Conservation (phyloP, 257 asterid genomes). For the Solanum acaule region DNA sequence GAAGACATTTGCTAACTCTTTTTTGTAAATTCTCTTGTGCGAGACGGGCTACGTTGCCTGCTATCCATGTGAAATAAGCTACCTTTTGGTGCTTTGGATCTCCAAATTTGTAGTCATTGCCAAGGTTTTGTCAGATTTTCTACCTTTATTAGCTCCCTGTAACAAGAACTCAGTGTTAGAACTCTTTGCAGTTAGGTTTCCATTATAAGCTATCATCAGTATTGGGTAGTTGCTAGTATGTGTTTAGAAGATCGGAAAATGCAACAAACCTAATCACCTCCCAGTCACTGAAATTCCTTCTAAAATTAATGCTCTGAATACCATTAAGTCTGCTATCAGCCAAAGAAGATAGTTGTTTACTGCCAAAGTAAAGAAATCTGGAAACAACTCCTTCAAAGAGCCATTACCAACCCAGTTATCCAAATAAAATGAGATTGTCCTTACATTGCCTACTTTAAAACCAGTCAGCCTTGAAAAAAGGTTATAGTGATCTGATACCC, state of each 20-base stretch:
- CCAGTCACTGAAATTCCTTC: neutral
- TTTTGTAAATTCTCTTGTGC: neutral
- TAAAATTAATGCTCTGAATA: neutral
- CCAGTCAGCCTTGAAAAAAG: neutral
- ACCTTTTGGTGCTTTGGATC: neutral
- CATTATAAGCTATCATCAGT: neutral
- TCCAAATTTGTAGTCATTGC: neutral
- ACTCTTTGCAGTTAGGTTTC: neutral
- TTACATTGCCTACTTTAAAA: neutral
- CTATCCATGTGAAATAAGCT: neutral
- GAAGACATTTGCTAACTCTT: neutral
- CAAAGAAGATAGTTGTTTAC: neutral
- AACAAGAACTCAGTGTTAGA: neutral
- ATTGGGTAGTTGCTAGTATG: neutral
- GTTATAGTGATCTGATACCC: neutral
- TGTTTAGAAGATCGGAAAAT: neutral
- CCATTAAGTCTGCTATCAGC: neutral
- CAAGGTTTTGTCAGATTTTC: neutral
- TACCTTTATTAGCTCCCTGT: neutral
- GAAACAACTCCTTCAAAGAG: neutral
- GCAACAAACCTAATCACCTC: neutral
- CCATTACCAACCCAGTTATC: neutral
- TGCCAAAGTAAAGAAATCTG: neutral
- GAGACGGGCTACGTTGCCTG: neutral
- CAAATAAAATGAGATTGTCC: neutral